These are phyloP conservation scores for Pyricularia sp. DNA, from an alignment of 2,329 filamentous ascomycete species.

Conservation along the genomic window DNA sequence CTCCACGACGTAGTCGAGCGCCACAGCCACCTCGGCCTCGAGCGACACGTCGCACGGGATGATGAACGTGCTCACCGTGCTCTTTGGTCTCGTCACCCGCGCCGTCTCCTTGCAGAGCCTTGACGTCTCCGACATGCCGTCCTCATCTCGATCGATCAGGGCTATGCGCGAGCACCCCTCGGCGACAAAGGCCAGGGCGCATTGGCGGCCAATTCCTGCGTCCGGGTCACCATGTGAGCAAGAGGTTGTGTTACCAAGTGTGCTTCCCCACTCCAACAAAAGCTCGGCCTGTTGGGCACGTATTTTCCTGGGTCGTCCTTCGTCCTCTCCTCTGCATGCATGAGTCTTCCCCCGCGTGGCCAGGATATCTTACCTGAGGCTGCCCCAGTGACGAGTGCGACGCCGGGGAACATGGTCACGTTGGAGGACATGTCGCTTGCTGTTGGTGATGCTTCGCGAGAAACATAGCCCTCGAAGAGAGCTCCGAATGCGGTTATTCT, in stretches of 20 bases:
- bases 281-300: neutral
- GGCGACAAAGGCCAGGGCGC: slow-evolving; percentile 30
- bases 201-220: slow-evolving; percentile 32
- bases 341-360: neutral
- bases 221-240: neutral
- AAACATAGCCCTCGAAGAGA: neutral
- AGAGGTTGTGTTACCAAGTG: neutral
- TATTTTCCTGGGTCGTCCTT: neutral
- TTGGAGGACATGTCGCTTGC: neutral
- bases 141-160: slow-evolving; percentile 26
- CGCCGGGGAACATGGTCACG: slow-evolving; percentile 16
- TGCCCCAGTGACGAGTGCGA: slow-evolving; percentile 22
- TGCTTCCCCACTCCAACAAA: neutral
- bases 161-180: slow-evolving; percentile 33
- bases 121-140: slow-evolving; percentile 22
- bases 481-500: neutral
- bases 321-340: neutral
- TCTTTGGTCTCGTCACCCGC: neutral
- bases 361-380: slow-evolving; percentile 18
- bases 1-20: slow-evolving; percentile 21
- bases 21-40: slow-evolving; percentile 21
- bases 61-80: slow-evolving; percentile 11
- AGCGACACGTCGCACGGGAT: slow-evolving; percentile 24
- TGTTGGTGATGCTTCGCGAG: neutral
- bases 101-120: slow-evolving; percentile 12